Evolutionary conservation across 225 moss, liverwort and hornwort species (phyloP).

Genomic region (Marchantia polymorpha): DNA sequence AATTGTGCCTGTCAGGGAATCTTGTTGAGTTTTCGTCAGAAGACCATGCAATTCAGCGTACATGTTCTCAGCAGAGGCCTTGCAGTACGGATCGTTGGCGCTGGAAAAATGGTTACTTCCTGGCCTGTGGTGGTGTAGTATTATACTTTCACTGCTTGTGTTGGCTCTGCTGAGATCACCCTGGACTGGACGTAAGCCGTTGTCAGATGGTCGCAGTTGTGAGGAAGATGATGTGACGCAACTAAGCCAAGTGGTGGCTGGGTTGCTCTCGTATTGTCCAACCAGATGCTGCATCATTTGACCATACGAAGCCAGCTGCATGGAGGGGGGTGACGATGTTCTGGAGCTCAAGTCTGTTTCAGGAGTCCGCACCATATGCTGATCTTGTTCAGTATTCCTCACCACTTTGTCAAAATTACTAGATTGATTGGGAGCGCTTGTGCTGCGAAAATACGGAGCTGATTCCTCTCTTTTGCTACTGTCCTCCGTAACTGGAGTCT

Average conservation of each 20-base stretch:
- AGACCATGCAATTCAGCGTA: conserved; percentile 41
- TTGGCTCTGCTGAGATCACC: background rate
- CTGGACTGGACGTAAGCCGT: background rate
- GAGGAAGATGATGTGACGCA: conserved; percentile 1
- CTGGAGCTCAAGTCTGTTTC: conserved; percentile 11
- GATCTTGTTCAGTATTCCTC: conserved; percentile 4
- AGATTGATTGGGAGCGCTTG: background rate
- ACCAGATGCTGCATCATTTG: conserved; percentile 35
- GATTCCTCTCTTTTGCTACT: conserved; percentile 12
- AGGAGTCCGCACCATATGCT: conserved; percentile 17
- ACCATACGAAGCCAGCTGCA: conserved; percentile 15
- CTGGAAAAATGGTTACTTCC: background rate
- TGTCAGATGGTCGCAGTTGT: conserved; percentile 7
- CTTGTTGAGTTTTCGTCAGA: conserved; percentile 21
- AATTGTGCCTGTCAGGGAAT: conserved; percentile 2
- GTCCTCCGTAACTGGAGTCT: background rate
- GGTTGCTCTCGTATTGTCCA: conserved; percentile 22
- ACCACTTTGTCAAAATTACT: background rate
- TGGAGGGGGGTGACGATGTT: conserved; percentile 18
- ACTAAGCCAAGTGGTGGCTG: conserved; percentile 14
- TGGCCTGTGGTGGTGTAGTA: conserved; percentile 20
- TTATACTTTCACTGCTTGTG: conserved; percentile 22
- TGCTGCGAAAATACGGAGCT: background rate
- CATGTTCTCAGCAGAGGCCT: conserved; percentile 28
- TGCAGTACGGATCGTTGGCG: background rate